Conservation (phyloP, 495 filamentous ascomycete genomes). For the Talaromyces trachyspermus region DNA sequence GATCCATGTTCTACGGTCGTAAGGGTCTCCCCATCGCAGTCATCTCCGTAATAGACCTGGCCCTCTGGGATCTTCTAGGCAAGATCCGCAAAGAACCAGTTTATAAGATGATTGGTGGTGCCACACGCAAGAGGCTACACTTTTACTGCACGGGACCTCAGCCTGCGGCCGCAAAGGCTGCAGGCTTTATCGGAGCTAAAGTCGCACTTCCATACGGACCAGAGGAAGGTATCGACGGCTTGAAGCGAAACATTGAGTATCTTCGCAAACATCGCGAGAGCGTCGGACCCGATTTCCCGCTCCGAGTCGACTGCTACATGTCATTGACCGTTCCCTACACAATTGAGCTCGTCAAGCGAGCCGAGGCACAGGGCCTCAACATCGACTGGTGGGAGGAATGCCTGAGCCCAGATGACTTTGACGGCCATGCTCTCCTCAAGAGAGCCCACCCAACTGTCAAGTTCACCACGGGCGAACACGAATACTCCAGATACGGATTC, state of each 20-base stretch:
- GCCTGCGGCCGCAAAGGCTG: conserved; percentile 64
- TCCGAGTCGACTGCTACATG: conserved; percentile 98
- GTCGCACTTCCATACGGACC: conserved; percentile 82
- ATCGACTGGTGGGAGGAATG: conserved; percentile 98
- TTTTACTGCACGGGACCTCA: conserved; percentile 95
- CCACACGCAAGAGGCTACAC: conserved; percentile 67
- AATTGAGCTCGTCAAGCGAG: conserved; percentile 78
- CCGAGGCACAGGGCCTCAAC: conserved; percentile 67
- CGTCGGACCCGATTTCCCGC: conserved; percentile 81
- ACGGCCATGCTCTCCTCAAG: conserved; percentile 83
- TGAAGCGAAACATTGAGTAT: conserved; percentile 85
- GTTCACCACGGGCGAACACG: conserved; percentile 93
- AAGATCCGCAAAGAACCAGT: conserved; percentile 89
- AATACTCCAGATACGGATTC: conserved; percentile 88
- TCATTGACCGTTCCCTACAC: conserved; percentile 86
- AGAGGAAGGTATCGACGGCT: conserved; percentile 71
- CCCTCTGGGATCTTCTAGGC: conserved; percentile 83
- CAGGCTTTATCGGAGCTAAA: conserved; percentile 86
- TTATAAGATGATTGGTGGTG: conserved; percentile 87
- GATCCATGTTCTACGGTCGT: conserved; percentile 89
- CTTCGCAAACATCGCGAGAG: conserved; percentile 73
- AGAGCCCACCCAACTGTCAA: conserved; percentile 81
- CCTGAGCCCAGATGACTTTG: conserved; percentile 79
- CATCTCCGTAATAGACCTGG: conserved; percentile 89
- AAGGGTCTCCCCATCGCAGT: conserved; percentile 85